Evolutionary conservation across 768 basidiomycete genomes (phyloP).

Genomic region (Collybiopsis confluens): DNA sequence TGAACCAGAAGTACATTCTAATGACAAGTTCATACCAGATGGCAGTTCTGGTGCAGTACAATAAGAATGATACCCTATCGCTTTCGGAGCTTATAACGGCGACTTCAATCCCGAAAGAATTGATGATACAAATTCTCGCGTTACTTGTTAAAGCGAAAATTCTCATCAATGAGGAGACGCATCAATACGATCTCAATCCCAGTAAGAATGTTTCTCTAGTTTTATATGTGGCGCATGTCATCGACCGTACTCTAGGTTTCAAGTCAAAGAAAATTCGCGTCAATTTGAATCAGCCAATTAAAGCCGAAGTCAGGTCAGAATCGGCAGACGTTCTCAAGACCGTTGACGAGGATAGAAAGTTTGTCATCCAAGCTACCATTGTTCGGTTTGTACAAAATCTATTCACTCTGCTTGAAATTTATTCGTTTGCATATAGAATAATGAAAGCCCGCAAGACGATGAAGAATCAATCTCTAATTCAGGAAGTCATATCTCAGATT

Average conservation of each 20-base stretch:
- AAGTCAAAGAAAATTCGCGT: conserved; percentile 93
- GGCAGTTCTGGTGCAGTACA: conserved; percentile 93
- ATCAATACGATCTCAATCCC: conserved; percentile 91
- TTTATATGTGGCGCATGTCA: not conserved
- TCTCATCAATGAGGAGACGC: conserved; percentile 81
- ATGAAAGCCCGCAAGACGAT: conserved; percentile 96
- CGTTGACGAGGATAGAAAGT: conserved; percentile 96
- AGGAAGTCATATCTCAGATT: conserved; percentile 88
- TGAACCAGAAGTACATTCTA: conserved; percentile 92
- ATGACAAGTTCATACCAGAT: conserved; percentile 95
- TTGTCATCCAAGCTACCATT: conserved; percentile 91
- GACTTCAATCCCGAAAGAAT: conserved; percentile 62
- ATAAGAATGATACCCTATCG: conserved; percentile 82
- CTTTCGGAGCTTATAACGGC: conserved; percentile 61
- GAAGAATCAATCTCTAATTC: conserved; percentile 89
- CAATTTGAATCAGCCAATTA: conserved; percentile 88
- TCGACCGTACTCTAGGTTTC: conserved; percentile 50
- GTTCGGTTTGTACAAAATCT: conserved; percentile 51
- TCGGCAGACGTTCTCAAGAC: conserved; percentile 85
- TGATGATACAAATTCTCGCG: conserved; percentile 52
- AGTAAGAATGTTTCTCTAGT: conserved; percentile 27
- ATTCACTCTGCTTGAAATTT: not conserved
- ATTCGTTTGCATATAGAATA: conserved; percentile 45
- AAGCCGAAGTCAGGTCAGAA: conserved; percentile 91
- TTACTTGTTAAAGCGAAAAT: conserved; percentile 84